Evolutionary conservation across 257 asterid genomes (phyloP).

Genomic region (Solanum habrochaites): DNA sequence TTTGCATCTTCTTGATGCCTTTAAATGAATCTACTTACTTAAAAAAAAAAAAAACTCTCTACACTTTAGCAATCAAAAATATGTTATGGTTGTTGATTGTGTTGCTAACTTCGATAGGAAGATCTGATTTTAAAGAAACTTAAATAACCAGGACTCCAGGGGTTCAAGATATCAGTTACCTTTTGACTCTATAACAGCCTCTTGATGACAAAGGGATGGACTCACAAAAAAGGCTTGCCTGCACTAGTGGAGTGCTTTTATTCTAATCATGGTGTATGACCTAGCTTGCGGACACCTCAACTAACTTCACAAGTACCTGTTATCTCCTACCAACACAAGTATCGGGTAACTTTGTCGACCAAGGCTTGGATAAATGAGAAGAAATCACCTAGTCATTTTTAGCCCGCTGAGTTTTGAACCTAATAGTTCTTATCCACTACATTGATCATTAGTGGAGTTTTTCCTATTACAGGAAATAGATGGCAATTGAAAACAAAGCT

Average conservation of each 20-base stretch:
- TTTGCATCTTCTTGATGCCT: no score
- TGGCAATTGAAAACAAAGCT: not conserved
- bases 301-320: not conserved
- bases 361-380: not conserved
- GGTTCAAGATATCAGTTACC: not conserved
- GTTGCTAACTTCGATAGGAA: not conserved
- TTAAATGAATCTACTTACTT: not conserved
- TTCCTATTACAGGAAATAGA: not conserved
- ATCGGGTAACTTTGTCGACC: not conserved
- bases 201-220: not conserved
- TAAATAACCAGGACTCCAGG: not conserved
- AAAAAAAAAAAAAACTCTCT: no score
- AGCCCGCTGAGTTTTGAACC: not conserved
- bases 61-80: not conserved
- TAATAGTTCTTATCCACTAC: not conserved
- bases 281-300: not conserved
- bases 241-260: not conserved
- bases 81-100: not conserved
- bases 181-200: not conserved
- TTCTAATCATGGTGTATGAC: not conserved
- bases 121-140: not conserved
- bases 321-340: not conserved
- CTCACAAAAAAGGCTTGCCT: not conserved
- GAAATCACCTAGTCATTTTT: not conserved
- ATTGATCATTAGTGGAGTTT: not conserved